Base-by-base conservation (phyloP, 2,329 filamentous ascomycete genomes). In the Exophiala sp. region DNA sequence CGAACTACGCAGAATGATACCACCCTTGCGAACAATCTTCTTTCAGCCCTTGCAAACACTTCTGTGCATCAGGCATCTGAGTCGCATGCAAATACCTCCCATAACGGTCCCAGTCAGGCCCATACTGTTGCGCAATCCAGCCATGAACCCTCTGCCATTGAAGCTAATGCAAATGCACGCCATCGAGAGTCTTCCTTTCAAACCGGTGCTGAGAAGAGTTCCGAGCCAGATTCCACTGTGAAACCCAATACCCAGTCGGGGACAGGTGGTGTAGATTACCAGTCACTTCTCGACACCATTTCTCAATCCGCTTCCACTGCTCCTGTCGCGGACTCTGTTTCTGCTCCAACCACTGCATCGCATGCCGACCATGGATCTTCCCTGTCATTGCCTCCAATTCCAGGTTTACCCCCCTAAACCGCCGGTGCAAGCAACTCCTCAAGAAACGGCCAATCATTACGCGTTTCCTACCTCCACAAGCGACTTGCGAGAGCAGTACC, bases 241-340 rank as follows among this genome's bases (percentile, higher is more conserved):
- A 48, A 52, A 16, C 39, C 48, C 32, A 42, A 45, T 32, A 30
- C 46, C 38, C 47, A 46, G 22, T 34, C 48, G 23, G 32, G 39
- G 43, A 38, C 68, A 55, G 63, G 62, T 47, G 72, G 69, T 52
- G 68, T 74, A 61, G 70, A 73, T 60, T 72, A 71, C 58, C 71
- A 74, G 61, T 70, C 66, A 48, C 62, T 75, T 48, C 67, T 75
- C 60, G 71, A 74, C 65, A 74, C 72, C 60, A 66, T 74, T 30
- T 66, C 70, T 52, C 65, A 67, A 40, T 65, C 64, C 48, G 58
- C 60, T 49, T 61, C 63, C 48, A 62, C 62, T 56, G 61, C 63
- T 55, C 58, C 63, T 50, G 41, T 53, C 43, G 59, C 59, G 43
- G 62, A 63, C 35, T 57, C 48, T 44, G 27, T 61, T 42, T 58